Evolutionary conservation across 352 stramenopile species (phyloP).

Genomic region (Thalassiosira hispida): DNA sequence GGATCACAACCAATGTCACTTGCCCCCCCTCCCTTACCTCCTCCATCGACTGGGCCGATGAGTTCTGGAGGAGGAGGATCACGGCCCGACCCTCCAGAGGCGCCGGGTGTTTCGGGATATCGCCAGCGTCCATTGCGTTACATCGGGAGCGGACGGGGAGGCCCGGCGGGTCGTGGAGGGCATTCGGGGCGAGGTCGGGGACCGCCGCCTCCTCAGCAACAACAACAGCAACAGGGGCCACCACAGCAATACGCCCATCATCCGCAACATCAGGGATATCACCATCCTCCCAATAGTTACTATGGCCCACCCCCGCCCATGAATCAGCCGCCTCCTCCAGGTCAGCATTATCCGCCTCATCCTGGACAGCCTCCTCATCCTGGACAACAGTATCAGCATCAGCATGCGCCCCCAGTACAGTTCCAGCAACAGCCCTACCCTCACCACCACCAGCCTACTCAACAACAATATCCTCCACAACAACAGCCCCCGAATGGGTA

Average conservation of each 20-base stretch:
- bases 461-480: conserved; percentile 9
- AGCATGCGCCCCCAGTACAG: conserved; percentile 6
- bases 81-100: conserved; percentile 42
- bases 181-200: conserved; percentile 4
- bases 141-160: conserved; percentile 24
- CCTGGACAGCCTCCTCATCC: conserved; percentile 1
- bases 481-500: conserved; percentile 1
- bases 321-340: too few relatives aligned
- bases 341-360: conserved; percentile 1
- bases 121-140: conserved; percentile 52
- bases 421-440: conserved; percentile 9
- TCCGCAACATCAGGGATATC: conserved; percentile 12
- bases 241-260: conserved; percentile 6
- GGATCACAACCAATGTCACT: conserved; percentile 1
- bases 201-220: conserved; percentile 1
- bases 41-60: background rate
- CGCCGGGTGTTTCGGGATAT: conserved; percentile 50
- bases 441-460: background rate
- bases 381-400: background rate
- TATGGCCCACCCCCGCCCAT: too few relatives aligned
- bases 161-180: background rate
- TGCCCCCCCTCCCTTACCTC: background rate
- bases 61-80: background rate
- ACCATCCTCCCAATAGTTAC: conserved; percentile 12
- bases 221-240: conserved; percentile 15